phyloP scores from a whole-genome alignment of 2,329 filamentous ascomycete species.

The Beauveria rudraprayagi region DNA sequence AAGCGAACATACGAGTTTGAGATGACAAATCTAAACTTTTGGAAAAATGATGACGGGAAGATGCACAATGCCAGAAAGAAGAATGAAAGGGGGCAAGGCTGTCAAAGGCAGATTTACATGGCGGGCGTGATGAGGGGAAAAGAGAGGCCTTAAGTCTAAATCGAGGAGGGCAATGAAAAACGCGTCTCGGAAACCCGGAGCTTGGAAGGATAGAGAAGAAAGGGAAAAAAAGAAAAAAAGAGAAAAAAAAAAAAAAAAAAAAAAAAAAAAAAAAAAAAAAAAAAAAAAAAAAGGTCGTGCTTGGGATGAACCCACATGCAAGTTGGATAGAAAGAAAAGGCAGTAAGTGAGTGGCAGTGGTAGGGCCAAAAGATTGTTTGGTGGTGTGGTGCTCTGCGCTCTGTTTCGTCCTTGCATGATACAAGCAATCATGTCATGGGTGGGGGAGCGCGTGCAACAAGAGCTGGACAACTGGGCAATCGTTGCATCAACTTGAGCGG shows the following conservation, averaged over 20 bases:
- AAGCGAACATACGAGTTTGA: not conserved
- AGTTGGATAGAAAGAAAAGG: not conserved
- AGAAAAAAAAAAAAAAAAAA: not conserved
- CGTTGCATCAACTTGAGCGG: too few species aligned
- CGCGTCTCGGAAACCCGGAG: not conserved
- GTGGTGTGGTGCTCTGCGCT: not conserved
- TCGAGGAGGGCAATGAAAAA: not conserved
- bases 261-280: not conserved
- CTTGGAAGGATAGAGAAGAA: not conserved
- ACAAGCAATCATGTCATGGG: not conserved
- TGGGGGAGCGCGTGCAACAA: not conserved
- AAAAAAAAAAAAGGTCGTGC: not conserved
- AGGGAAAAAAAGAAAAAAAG: not conserved
- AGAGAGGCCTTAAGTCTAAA: slow-evolving; percentile 3
- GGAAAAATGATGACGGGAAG: not conserved
- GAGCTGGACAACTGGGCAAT: not conserved
- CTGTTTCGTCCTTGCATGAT: slow-evolving; percentile 2
- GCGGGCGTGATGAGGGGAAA: not conserved
- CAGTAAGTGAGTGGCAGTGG: too few species aligned
- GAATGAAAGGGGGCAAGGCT: not conserved
- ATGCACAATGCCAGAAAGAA: not conserved
- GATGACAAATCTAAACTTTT: not conserved
- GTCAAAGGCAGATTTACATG: not conserved
- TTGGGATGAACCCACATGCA: not conserved
- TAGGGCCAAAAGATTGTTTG: too few species aligned